Base-by-base conservation (phyloP, 352 stramenopile genomes). In the Phytophthora colocasiae region DNA sequence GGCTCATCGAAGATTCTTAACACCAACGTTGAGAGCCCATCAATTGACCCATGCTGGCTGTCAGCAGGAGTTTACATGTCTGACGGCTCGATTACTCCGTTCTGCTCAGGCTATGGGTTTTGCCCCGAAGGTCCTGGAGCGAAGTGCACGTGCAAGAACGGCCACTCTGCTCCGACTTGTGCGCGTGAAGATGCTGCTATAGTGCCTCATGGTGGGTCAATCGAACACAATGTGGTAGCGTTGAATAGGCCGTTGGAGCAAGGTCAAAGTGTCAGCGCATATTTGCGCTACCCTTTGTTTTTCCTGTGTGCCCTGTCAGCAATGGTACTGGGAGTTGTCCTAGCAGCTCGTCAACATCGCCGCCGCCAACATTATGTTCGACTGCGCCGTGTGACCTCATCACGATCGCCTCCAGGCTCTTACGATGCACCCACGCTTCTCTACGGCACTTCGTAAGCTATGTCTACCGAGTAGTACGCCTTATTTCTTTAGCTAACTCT, bases 11-110 rank as follows among this genome's bases (percentile, higher is more conserved):
- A 62, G 26, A 36, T 10, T 39, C 36, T 22, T 19, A 41, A 22
- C 19, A 45, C 26, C 6, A 54, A 19, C n/a, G 32, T 70, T 4
- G 81, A 83, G 40, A 50, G 69, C 14, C 72, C 78, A 24, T 81
- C 85, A 6, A 87, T 93, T 50, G 87, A 96, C 59, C 80, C 83
- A 26, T 96, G 87, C 57, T 96, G 87, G 87, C 58, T 94, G 29
- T 88, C 87, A 14, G 71, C 73, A 0, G 87, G 85, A 4, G 62
- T 73, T 10, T 91, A 91, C 58, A 67, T 86, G 38, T 58, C 22
- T 3, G 66, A 81, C 27, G 77, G 75, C 2, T 83, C 77, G 22
- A 75, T 93, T 47, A 89, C 83, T 8, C 80, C 72, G 0, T 94
- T 93, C 36, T 96, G 87, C 45, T 87, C 77, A 2, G 86, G 80